A percentile compares a stretch with the other conserved stretches of the same genome.
phyloP scores from a whole-genome alignment of 306 rosid genomes.

The Elaeagnus macrophylla region DNA sequence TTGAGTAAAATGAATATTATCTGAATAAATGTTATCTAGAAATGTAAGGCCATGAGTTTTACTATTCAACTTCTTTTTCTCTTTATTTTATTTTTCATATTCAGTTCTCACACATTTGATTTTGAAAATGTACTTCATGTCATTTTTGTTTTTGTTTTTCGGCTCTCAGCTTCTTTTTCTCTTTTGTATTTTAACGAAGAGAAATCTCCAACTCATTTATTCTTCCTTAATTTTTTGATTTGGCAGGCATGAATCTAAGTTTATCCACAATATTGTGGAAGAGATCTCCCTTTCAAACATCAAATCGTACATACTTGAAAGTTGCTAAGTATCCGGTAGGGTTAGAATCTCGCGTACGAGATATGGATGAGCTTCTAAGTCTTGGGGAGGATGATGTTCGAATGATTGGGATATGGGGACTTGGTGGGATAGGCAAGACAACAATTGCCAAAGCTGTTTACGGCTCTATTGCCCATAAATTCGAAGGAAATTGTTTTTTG shows the following conservation, averaged over 20 bases:
- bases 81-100: too few species aligned
- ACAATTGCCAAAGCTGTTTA: constrained; percentile 10
- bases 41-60: too few species aligned
- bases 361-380: not conserved
- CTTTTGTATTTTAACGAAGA: not conserved
- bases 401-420: constrained; percentile 11
- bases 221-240: not conserved
- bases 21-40: too few species aligned
- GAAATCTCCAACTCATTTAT: not conserved
- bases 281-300: not conserved
- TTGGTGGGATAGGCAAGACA: constrained; percentile 14
- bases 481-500: constrained; percentile 1
- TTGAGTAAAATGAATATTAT: too few species aligned
- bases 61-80: too few species aligned
- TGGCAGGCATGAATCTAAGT: not conserved
- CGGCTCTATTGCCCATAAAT: not conserved
- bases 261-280: not conserved
- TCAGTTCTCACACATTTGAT: too few species aligned
- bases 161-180: too few species aligned
- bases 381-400: constrained; percentile 1
- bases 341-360: not conserved
- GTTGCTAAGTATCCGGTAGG: constrained; percentile 4
- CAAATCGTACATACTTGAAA: too few species aligned
- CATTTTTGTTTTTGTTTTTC: too few species aligned
- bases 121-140: too few species aligned